A percentile compares a stretch with the other conserved stretches of the same genome.
These are phyloP conservation scores for Pseudogymnoascus sp. DNA, from an alignment of 2,329 filamentous ascomycete species.

Conservation along the genomic window DNA sequence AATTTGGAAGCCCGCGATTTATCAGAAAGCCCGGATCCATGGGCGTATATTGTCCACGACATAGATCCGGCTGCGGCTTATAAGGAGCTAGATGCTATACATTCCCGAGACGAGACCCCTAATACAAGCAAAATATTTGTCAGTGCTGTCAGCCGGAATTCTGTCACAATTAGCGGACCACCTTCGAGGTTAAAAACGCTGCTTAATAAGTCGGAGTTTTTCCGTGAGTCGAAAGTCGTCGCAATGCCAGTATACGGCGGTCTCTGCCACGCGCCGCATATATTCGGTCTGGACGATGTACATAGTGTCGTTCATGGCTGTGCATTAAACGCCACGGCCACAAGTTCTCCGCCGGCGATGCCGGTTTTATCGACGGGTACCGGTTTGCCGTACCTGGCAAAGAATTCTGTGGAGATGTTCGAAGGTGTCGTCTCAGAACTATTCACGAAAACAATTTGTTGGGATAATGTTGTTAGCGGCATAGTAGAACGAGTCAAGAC, in stretches of 20 bases:
- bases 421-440: neutral
- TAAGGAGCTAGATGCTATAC: neutral
- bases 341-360: neutral
- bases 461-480: slow-evolving; percentile 5
- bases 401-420: neutral
- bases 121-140: neutral
- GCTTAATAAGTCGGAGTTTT: neutral
- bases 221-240: neutral
- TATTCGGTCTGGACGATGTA: neutral
- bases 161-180: neutral
- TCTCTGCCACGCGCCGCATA: neutral
- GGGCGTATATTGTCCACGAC: neutral
- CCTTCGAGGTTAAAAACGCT: neutral
- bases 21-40: neutral
- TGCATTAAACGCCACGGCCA: neutral
- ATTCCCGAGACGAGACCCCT: neutral
- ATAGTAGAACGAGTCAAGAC: neutral
- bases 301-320: neutral
- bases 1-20: neutral
- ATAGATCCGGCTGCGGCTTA: neutral
- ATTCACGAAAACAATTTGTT: neutral
- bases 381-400: neutral
- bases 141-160: neutral
- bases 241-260: neutral
- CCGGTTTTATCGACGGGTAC: neutral